phyloP scores from a whole-genome alignment of 805 yeast species.

The Spathaspora hagerdaliae region DNA sequence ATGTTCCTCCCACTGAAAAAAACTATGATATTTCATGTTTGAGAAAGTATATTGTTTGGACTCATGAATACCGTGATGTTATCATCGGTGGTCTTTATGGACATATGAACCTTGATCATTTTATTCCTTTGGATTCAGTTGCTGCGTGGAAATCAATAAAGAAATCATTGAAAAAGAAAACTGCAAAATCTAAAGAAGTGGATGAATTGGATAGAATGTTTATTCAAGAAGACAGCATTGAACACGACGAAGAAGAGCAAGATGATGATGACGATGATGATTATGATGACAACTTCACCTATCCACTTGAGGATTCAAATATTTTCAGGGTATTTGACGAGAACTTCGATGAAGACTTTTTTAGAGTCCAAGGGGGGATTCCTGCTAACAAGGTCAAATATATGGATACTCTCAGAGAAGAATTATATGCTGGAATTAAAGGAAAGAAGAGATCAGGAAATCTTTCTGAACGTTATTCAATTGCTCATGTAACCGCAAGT shows the following conservation, averaged over 20 bases:
- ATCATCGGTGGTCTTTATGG: constrained; percentile 83
- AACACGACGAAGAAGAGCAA: neutral
- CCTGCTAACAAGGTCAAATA: constrained; percentile 66
- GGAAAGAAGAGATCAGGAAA: constrained; percentile 40
- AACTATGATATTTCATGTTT: constrained; percentile 72
- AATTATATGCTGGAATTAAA: constrained; percentile 47
- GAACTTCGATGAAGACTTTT: constrained; percentile 10
- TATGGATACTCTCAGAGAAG: constrained; percentile 53
- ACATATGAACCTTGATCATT: constrained; percentile 88
- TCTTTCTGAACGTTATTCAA: constrained; percentile 56
- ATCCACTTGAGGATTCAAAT: constrained; percentile 8
- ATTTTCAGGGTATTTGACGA: constrained; percentile 9
- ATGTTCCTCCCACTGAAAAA: constrained; percentile 82
- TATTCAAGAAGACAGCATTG: constrained; percentile 1
- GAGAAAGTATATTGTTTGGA: constrained; percentile 75
- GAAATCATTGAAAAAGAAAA: constrained; percentile 10
- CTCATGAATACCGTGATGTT: constrained; percentile 77
- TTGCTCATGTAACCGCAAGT: constrained; percentile 68
- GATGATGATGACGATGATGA: constrained; percentile 1
- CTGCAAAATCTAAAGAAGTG: neutral
- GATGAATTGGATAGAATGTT: neutral
- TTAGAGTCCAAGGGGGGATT: constrained; percentile 50
- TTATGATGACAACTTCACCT: constrained; percentile 16
- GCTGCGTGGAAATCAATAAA: constrained; percentile 57
- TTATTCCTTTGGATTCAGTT: constrained; percentile 68